Percentiles rank a stretch among this genome's conserved stretches.
Evolutionary conservation across 2,329 filamentous ascomycete species (phyloP).

Genomic region (Pyrenochaeta sp.): DNA sequence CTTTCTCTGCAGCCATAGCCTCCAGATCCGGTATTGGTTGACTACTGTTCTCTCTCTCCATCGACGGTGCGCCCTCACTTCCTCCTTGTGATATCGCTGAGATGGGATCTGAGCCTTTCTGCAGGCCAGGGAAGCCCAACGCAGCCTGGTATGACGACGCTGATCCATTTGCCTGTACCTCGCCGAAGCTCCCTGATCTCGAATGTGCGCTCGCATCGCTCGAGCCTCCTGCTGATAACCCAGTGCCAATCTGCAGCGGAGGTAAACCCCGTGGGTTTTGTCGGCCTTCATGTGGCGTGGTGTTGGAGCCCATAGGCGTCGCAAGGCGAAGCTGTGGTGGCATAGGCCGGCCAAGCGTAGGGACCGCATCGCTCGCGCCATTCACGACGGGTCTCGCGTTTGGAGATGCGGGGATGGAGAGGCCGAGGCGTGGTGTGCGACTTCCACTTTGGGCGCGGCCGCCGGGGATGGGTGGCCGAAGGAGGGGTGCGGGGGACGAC

Average conservation of each 20-base stretch:
- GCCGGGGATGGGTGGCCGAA: slow-evolving; percentile 83
- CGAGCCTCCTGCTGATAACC: slow-evolving; percentile 73
- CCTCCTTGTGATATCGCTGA: slow-evolving; percentile 83
- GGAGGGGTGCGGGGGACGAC: slow-evolving; percentile 79
- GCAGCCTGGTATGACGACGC: slow-evolving; percentile 84
- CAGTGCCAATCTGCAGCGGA: slow-evolving; percentile 62
- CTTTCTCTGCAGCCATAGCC: slow-evolving; percentile 81
- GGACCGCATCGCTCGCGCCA: slow-evolving; percentile 55
- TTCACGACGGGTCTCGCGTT: slow-evolving; percentile 81
- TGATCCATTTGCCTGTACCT: slow-evolving; percentile 80
- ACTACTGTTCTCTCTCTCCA: slow-evolving; percentile 85
- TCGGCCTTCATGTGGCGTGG: slow-evolving; percentile 74
- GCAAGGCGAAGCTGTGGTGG: slow-evolving; percentile 84
- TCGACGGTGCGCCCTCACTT: slow-evolving; percentile 72
- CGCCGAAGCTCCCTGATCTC: slow-evolving; percentile 84
- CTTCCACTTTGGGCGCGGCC: slow-evolving; percentile 64
- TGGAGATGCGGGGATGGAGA: slow-evolving; percentile 89
- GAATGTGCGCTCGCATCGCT: slow-evolving; percentile 86
- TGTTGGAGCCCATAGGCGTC: slow-evolving; percentile 85
- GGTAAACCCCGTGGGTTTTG: slow-evolving; percentile 61
- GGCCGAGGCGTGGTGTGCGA: slow-evolving; percentile 78
- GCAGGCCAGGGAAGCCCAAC: slow-evolving; percentile 79
- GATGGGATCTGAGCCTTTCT: slow-evolving; percentile 78
- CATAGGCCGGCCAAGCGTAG: slow-evolving; percentile 59
- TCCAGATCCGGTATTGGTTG: slow-evolving; percentile 81